phyloP scores from a whole-genome alignment of 345 rosid genomes.

The Zanthoxylum bungeanum region DNA sequence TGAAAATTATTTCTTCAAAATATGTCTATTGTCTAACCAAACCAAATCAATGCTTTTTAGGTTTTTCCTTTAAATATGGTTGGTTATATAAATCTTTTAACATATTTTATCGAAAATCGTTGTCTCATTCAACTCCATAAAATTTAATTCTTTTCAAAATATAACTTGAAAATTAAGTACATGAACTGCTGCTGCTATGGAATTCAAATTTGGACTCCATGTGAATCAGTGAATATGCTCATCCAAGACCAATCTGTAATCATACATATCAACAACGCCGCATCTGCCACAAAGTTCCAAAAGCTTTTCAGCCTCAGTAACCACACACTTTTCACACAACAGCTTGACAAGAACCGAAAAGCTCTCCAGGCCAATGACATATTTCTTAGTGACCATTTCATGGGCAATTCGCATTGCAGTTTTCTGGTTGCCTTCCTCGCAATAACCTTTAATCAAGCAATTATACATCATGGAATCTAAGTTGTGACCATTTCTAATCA shows the following conservation, averaged over 20 bases:
- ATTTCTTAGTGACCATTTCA: constrained; percentile 23
- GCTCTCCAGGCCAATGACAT: constrained; percentile 22
- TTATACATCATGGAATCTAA: constrained; percentile 28
- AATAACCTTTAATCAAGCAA: constrained; percentile 27
- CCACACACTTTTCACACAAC: constrained; percentile 21
- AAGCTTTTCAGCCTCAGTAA: constrained; percentile 11
- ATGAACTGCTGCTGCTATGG: no score
- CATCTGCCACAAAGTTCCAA: constrained; percentile 25
- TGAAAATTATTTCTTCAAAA: no score
- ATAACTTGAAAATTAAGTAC: no score
- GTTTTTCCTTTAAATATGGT: no score
- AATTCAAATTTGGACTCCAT: no score
- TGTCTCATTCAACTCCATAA: no score
- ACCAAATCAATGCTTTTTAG: no score
- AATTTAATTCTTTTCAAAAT: no score
- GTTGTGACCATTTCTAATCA: constrained; percentile 20
- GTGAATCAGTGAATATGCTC: constrained; percentile 9
- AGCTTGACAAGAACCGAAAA: constrained; percentile 22
- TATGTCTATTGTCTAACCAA: no score
- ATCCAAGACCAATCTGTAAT: constrained; percentile 19
- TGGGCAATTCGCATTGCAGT: constrained; percentile 18
- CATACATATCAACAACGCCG: constrained; percentile 9
- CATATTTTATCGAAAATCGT: no score
- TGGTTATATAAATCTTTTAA: no score
- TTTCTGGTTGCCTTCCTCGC: constrained; percentile 21